Evolutionary conservation across 768 basidiomycete genomes (phyloP).

Genomic region (Lactarius tabidus): DNA sequence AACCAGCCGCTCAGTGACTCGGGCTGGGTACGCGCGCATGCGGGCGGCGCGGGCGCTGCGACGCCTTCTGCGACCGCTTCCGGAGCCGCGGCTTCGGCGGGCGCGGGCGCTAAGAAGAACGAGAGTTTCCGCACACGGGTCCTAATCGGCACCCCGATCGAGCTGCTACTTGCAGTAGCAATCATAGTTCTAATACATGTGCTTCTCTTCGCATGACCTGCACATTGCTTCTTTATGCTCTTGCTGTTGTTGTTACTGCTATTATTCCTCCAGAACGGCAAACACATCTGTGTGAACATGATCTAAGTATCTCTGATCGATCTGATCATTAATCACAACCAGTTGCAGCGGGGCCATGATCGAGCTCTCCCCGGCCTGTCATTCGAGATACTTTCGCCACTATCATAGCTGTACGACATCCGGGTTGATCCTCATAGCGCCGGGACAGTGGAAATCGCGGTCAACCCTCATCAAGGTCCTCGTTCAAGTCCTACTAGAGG

Average conservation of each 20-base stretch:
- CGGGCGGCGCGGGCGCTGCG: not conserved
- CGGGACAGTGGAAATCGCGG: too few relatives aligned
- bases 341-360: too few relatives aligned
- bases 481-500: too few relatives aligned
- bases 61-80: not conserved
- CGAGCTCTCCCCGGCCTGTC: too few relatives aligned
- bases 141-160: not conserved
- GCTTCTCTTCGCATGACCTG: slow-evolving; percentile 3
- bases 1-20: slow-evolving; percentile 18
- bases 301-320: too few relatives aligned
- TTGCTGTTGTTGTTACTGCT: not conserved
- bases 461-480: too few relatives aligned
- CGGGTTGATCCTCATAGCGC: too few relatives aligned
- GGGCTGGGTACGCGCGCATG: slow-evolving; percentile 4
- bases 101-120: not conserved
- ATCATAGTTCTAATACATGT: not conserved
- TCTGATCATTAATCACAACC: too few relatives aligned
- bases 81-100: not conserved
- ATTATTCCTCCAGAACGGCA: too few relatives aligned
- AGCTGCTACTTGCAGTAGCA: not conserved
- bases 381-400: too few relatives aligned
- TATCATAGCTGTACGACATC: too few relatives aligned
- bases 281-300: too few relatives aligned
- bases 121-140: not conserved
- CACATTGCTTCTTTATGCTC: not conserved